phyloP scores from a whole-genome alignment of 805 yeast species.

The Pichia rugopelliculosa region DNA sequence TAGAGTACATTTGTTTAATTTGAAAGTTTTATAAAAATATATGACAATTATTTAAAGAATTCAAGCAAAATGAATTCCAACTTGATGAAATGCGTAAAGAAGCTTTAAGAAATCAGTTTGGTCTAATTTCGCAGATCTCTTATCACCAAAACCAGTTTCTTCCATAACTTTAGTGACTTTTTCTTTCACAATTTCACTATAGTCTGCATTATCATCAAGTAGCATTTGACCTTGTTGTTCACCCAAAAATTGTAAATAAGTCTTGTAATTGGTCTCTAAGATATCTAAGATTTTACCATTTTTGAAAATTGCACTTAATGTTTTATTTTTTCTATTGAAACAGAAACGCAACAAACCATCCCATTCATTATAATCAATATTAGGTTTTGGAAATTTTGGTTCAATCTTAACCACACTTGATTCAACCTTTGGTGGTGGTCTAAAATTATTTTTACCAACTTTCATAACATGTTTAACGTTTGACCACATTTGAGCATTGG shows the following conservation, averaged over 20 bases:
- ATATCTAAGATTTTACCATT: conserved; percentile 72
- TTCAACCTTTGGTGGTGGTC: conserved; percentile 98
- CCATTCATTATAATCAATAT: conserved; percentile 92
- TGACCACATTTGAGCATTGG: conserved; percentile 99
- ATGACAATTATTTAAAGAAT: neutral
- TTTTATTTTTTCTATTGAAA: conserved; percentile 89
- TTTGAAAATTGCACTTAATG: conserved; percentile 88
- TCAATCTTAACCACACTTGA: conserved; percentile 93
- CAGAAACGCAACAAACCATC: conserved; percentile 89
- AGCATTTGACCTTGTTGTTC: conserved; percentile 43
- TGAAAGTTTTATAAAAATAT: neutral
- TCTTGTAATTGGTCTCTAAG: conserved; percentile 79
- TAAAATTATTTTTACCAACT: conserved; percentile 91
- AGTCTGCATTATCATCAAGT: conserved; percentile 35
- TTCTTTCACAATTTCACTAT: conserved; percentile 47
- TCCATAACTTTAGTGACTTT: conserved; percentile 67
- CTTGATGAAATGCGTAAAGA: conserved; percentile 90
- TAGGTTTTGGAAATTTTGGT: conserved; percentile 89
- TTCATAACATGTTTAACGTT: conserved; percentile 97
- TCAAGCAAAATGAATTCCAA: conserved; percentile 91
- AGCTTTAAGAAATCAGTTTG: conserved; percentile 87
- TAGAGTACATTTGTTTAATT: neutral
- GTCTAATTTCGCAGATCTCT: conserved; percentile 90
- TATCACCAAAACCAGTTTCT: conserved; percentile 75
- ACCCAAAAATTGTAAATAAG: conserved; percentile 48